A percentile compares a stretch with the other conserved stretches of the same genome.
Evolutionary conservation across 257 asterid species (phyloP).

Genomic region (Verbena officinalis): DNA sequence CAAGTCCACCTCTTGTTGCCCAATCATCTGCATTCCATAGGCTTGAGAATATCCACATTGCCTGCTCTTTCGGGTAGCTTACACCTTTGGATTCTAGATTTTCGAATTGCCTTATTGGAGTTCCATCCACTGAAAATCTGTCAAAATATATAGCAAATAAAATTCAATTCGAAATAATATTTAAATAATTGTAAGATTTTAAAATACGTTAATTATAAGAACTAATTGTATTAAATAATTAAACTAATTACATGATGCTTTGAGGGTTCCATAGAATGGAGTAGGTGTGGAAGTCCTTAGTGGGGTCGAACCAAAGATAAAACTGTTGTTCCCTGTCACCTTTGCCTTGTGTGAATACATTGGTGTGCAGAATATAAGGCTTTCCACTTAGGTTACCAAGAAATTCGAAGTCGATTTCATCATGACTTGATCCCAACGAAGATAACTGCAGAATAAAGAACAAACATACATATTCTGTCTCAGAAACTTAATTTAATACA

Average conservation of each 20-base stretch:
- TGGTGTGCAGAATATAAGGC: slow-evolving; percentile 50
- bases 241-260: slow-evolving; percentile 45
- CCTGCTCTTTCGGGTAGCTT: slow-evolving; percentile 40
- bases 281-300: slow-evolving; percentile 51
- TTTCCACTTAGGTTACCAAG: slow-evolving; percentile 50
- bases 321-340: slow-evolving; percentile 55
- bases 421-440: slow-evolving; percentile 45
- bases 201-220: too few species aligned
- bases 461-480: too few species aligned
- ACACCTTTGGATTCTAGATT: slow-evolving; percentile 42
- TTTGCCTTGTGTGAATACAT: slow-evolving; percentile 47
- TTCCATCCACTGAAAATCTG: slow-evolving; percentile 42
- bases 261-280: slow-evolving; percentile 56
- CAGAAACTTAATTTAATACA: too few species aligned
- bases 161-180: too few species aligned
- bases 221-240: too few species aligned
- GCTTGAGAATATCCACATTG: slow-evolving; percentile 51
- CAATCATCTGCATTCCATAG: slow-evolving; percentile 55
- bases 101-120: slow-evolving; percentile 48
- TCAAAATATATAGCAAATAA: too few species aligned
- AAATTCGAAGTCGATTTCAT: slow-evolving; percentile 57
- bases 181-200: too few species aligned
- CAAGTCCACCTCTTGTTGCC: slow-evolving; percentile 47
- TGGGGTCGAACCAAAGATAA: slow-evolving; percentile 54
- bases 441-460: slow-evolving; percentile 40